Evolutionary conservation across 331 rosid species (phyloP).

Genomic region (Malus hybrid): DNA sequence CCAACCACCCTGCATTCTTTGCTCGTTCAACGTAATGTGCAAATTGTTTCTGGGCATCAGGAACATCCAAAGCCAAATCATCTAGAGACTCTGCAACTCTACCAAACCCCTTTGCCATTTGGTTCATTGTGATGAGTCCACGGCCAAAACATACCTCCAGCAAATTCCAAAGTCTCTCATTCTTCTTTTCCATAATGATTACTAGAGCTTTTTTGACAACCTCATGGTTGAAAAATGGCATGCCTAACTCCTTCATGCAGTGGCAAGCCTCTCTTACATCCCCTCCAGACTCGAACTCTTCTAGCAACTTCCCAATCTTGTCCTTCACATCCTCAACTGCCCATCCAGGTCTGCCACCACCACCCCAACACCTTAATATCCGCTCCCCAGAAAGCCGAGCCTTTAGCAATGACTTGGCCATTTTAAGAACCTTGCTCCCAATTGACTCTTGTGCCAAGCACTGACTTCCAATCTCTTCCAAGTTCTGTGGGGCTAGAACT

Average conservation of each 20-base stretch:
- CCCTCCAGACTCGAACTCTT: conserved; percentile 63
- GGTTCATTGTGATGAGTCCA: conserved; percentile 57
- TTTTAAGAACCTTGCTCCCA: conserved; percentile 48
- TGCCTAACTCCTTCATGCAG: conserved; percentile 62
- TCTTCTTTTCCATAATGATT: conserved; percentile 51
- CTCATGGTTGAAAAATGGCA: conserved; percentile 82
- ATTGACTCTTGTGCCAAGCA: conserved; percentile 31
- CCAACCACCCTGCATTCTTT: conserved; percentile 57
- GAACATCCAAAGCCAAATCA: conserved; percentile 71
- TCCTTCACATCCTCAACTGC: conserved; percentile 64
- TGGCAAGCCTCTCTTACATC: conserved; percentile 52
- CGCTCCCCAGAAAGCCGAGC: conserved; percentile 62
- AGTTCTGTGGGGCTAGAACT: conserved; percentile 57
- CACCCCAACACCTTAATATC: conserved; percentile 75
- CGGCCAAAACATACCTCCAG: conserved; percentile 52
- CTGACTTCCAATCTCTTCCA: conserved; percentile 61
- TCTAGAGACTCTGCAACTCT: conserved; percentile 60
- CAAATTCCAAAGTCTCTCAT: conserved; percentile 50
- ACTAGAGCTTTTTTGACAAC: conserved; percentile 63
- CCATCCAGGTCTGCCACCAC: conserved; percentile 63
- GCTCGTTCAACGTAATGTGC: conserved; percentile 35
- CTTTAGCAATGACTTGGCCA: conserved; percentile 54
- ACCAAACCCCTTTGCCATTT: conserved; percentile 62
- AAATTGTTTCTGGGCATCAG: conserved; percentile 54
- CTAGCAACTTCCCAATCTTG: conserved; percentile 53